Evolutionary conservation across 768 basidiomycete genomes (phyloP).

Genomic region (Pleurotus tuber-regium): DNA sequence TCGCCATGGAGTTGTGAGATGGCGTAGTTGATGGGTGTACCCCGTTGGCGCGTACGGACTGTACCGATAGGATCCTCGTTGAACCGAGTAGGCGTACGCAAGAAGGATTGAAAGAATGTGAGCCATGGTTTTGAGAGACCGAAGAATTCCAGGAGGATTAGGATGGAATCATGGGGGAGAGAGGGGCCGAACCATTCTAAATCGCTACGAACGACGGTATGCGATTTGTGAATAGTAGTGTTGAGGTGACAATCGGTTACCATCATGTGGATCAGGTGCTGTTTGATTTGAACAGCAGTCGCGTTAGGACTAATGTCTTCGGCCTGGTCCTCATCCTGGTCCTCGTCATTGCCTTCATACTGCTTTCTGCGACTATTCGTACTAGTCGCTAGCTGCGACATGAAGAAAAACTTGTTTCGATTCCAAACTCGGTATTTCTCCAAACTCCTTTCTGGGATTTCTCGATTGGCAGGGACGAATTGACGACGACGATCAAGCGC

Average conservation of each 20-base stretch:
- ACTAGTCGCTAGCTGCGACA: constrained; percentile 13
- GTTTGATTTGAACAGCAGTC: constrained; percentile 29
- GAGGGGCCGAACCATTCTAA: constrained; percentile 44
- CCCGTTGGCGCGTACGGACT: constrained; percentile 34
- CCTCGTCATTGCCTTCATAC: constrained; percentile 25
- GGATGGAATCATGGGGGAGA: constrained; percentile 39
- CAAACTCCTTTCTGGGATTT: background rate
- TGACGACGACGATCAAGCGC: constrained; percentile 21
- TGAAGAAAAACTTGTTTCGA: background rate
- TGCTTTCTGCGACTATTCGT: constrained; percentile 2
- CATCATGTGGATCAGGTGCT: constrained; percentile 38
- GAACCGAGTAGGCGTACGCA: constrained; percentile 32
- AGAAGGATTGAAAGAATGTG: constrained; percentile 30
- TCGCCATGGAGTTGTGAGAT: constrained; percentile 42
- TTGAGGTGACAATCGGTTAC: constrained; percentile 40
- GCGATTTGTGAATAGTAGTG: constrained; percentile 28
- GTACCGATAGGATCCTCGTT: constrained; percentile 23
- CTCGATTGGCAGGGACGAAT: constrained; percentile 14
- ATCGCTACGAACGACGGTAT: constrained; percentile 37
- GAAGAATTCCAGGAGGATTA: constrained; percentile 35
- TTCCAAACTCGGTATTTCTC: background rate
- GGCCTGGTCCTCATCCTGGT: too few relatives aligned
- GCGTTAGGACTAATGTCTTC: constrained; percentile 5
- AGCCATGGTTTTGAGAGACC: constrained; percentile 36
- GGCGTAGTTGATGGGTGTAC: constrained; percentile 41